Conservation (phyloP, 2,329 filamentous ascomycete species). For the Alternaria sp. region DNA sequence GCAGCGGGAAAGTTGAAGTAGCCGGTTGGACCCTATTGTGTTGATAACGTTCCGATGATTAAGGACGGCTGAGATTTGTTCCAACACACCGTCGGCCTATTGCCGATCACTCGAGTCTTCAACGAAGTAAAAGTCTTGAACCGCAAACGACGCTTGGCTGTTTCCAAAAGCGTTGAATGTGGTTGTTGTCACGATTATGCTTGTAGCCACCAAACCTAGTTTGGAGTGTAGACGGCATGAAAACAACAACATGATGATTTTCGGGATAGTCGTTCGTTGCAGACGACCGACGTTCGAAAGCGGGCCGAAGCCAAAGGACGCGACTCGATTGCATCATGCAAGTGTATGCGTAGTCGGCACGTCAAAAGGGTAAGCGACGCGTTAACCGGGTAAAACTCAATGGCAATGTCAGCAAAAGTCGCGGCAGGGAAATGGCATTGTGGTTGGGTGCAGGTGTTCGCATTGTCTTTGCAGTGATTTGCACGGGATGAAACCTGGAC, state of each 20-base stretch:
- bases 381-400: neutral
- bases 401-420: neutral
- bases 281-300: neutral
- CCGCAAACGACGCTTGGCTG: too few relatives aligned
- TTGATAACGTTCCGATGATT: too few relatives aligned
- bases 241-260: neutral
- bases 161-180: too few relatives aligned
- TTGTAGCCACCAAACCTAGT: neutral
- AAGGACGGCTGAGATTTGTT: too few relatives aligned
- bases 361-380: neutral
- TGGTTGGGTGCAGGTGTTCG: neutral
- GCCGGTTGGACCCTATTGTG: too few relatives aligned
- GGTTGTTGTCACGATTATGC: neutral
- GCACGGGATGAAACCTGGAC: slow-evolving; percentile 16
- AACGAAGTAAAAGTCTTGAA: too few relatives aligned
- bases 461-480: slow-evolving; percentile 1
- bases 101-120: too few relatives aligned
- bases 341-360: neutral
- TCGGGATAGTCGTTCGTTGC: neutral
- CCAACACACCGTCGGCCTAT: too few relatives aligned
- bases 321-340: neutral
- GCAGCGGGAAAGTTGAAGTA: too few relatives aligned
- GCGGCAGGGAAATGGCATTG: neutral
- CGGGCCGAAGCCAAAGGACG: neutral
- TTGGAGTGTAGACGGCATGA: neutral